phyloP scores from a whole-genome alignment of 2,329 filamentous ascomycete genomes.

The Exophiala xenobiotica region DNA sequence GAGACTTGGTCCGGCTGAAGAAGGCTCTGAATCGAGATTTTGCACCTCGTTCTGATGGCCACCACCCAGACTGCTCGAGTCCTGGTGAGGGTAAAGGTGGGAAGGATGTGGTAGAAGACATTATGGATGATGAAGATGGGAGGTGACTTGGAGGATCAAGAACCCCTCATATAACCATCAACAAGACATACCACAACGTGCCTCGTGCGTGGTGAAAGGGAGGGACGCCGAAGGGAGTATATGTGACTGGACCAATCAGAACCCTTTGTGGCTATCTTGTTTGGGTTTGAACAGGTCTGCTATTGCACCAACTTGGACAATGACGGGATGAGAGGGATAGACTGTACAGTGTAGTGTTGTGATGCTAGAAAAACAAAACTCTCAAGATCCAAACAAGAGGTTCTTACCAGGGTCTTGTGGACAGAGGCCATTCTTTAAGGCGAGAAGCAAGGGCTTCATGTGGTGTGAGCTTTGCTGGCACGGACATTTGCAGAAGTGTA shows the following conservation, averaged over 20 bases:
- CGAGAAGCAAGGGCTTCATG: not conserved
- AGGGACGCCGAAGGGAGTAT: not conserved
- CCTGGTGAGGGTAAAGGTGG: not conserved
- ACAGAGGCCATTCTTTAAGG: too few relatives aligned
- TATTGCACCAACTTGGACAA: not conserved
- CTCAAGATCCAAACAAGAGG: not conserved
- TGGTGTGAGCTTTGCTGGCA: not conserved
- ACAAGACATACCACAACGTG: not conserved
- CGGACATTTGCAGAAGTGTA: conserved; percentile 7
- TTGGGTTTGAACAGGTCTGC: not conserved
- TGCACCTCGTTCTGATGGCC: conserved; percentile 19
- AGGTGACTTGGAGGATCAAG: not conserved
- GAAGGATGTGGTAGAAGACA: conserved; percentile 8
- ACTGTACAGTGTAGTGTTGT: too few relatives aligned
- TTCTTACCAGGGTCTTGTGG: not conserved
- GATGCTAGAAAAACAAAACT: not conserved
- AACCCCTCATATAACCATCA: conserved; percentile 2
- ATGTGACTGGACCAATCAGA: too few relatives aligned
- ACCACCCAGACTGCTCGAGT: conserved; percentile 23
- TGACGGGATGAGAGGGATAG: not conserved
- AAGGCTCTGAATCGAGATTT: conserved; percentile 23
- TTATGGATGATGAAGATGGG: conserved; percentile 2
- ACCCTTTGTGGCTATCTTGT: not conserved
- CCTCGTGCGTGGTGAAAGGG: not conserved
- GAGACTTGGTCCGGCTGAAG: conserved; percentile 20